Evolutionary conservation across 139 green algal species (phyloP), one percentile per base, ranked within the genome.

Genomic region (Tetradesmus obliquus): DNA sequence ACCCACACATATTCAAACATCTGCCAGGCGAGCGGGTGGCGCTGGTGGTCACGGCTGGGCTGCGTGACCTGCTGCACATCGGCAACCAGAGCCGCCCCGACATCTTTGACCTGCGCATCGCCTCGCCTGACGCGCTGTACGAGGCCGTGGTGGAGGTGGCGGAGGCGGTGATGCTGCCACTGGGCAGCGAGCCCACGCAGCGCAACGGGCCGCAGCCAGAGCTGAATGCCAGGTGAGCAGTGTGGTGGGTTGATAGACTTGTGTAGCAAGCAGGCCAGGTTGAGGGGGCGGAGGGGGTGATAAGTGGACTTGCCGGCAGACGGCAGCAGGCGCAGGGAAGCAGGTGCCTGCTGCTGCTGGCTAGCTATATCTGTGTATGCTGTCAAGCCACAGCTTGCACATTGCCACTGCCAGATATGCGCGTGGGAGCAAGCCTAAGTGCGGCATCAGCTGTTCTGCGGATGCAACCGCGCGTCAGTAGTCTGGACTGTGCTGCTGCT

Each of bases 21-120:
- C 19, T 82, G 74, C 51, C 82, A 87, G 85, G 85, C 55, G 97
- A 99, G 94, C 94, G 96, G 17, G 95, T 85, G 15, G 96, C 96
- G 1, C 93, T 99, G 86, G 93, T 98, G 19, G 96, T 98, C 12
- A 99, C 96, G 2, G 84, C 92, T 4, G 98, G 98, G 5, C 99
- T 99, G 91, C 84, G 88, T 1, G 98, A 99, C 94, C 94, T 99
- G 93, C 94, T 99, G 92, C 94, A 98, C 92, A 99, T 99, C 74
- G 98, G 96, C 86, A 99, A 99, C 93, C 98, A 98, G 95, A 96
- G 95, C 7, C 94, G 98, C 0, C 97, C 97, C 24, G 84, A 96
- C 89, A 99, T 99, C 90, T 99, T 99, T 87, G 97, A 99, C 93
- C 93, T 99, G 66, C 93, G 96, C 60, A 97, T 98, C 84, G 84